Evolutionary conservation across 768 basidiomycete species (phyloP).

Genomic region (Jaapia argillacea): DNA sequence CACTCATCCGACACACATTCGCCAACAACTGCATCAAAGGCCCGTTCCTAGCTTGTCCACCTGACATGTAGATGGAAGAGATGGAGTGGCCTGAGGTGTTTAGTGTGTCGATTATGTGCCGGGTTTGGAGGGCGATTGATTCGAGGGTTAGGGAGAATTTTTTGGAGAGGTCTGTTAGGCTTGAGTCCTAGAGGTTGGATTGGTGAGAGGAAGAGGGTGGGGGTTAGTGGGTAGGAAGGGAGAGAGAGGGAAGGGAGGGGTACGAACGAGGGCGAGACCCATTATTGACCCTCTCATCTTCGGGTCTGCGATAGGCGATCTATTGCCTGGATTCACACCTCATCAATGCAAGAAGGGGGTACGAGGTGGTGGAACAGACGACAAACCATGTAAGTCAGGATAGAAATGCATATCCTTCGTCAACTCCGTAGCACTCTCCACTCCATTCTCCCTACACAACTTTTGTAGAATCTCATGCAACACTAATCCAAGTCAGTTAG

Average conservation of each 20-base stretch:
- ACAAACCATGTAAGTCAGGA: constrained; percentile 83
- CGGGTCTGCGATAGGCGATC: constrained; percentile 94
- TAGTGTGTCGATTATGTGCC: constrained; percentile 88
- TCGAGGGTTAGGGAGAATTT: constrained; percentile 90
- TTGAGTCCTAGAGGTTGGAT: constrained; percentile 40
- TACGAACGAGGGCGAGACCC: constrained; percentile 67
- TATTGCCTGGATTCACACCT: constrained; percentile 64
- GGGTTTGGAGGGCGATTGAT: constrained; percentile 88
- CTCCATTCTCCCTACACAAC: constrained; percentile 43
- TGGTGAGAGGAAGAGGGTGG: not conserved
- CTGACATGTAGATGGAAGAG: constrained; percentile 81
- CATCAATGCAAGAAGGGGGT: not conserved
- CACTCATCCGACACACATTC: constrained; percentile 70
- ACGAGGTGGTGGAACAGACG: not conserved
- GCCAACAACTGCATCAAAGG: constrained; percentile 86
- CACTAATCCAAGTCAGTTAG: constrained; percentile 28
- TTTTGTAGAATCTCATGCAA: constrained; percentile 66
- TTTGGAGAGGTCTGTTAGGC: constrained; percentile 72
- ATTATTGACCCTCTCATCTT: constrained; percentile 88
- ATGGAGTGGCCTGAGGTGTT: constrained; percentile 81
- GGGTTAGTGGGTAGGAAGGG: not conserved
- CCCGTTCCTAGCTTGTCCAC: constrained; percentile 88
- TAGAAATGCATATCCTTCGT: constrained; percentile 91
- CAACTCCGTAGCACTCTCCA: constrained; percentile 65
- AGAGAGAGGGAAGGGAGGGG: not conserved